phyloP scores from a whole-genome alignment of 768 basidiomycete species.

The Tulasnella sp. region DNA sequence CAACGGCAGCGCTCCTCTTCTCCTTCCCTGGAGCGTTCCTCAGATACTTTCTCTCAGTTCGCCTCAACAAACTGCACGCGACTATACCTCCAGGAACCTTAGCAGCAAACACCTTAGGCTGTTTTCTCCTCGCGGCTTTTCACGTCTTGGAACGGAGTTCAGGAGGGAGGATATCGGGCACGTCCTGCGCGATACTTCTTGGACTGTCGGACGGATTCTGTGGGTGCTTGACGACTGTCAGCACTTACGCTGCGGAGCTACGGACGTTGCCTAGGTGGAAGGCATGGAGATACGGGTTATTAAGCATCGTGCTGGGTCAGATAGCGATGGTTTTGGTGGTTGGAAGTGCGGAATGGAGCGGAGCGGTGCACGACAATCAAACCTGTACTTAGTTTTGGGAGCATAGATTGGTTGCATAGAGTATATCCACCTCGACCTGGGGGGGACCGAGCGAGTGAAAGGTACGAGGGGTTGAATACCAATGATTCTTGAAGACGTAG shows the following conservation, averaged over 20 bases:
- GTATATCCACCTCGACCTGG: not conserved
- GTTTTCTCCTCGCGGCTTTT: slow-evolving; percentile 70
- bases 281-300: slow-evolving; percentile 57
- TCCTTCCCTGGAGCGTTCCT: slow-evolving; percentile 82
- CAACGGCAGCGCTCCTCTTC: slow-evolving; percentile 81
- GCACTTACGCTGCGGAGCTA: slow-evolving; percentile 83
- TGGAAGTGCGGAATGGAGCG: slow-evolving; percentile 21
- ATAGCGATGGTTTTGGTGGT: slow-evolving; percentile 26
- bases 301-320: slow-evolving; percentile 67
- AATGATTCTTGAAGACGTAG: not conserved
- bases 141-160: slow-evolving; percentile 57
- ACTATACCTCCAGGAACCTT: slow-evolving; percentile 74
- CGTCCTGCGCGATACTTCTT: slow-evolving; percentile 64
- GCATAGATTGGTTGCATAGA: not conserved
- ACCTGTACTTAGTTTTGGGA: not conserved
- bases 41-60: slow-evolving; percentile 67
- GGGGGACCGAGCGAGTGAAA: not conserved
- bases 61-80: slow-evolving; percentile 57
- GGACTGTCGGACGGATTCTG: slow-evolving; percentile 89
- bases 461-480: not conserved
- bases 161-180: not conserved
- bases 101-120: slow-evolving; percentile 64
- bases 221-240: slow-evolving; percentile 89
- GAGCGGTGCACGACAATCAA: slow-evolving; percentile 3
- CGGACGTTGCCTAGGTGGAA: slow-evolving; percentile 47